phyloP scores from a whole-genome alignment of 2,329 filamentous ascomycete genomes.

The Diaporthe sp. region DNA sequence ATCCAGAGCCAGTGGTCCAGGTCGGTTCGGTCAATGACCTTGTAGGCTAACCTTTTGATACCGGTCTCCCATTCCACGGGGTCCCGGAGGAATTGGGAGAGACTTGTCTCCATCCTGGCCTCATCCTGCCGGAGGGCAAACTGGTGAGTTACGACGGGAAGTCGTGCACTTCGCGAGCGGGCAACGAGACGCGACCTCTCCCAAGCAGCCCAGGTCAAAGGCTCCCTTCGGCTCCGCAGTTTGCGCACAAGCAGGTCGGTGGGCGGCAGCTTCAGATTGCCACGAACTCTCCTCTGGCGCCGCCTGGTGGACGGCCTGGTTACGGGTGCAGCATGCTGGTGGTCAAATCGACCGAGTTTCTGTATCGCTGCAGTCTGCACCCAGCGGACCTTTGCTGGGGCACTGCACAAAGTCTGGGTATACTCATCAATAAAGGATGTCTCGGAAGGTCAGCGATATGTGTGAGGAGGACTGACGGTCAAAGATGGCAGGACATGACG shows the following conservation, averaged over 20 bases:
- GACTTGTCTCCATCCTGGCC: slow-evolving; percentile 38
- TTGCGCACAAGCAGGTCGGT: slow-evolving; percentile 27
- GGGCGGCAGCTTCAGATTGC: slow-evolving; percentile 19
- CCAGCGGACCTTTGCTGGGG: not conserved
- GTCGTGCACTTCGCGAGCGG: slow-evolving; percentile 42
- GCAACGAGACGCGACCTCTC: slow-evolving; percentile 37
- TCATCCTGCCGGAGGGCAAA: slow-evolving; percentile 43
- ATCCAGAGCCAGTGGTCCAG: slow-evolving; percentile 58
- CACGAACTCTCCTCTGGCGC: not conserved
- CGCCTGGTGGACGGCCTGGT: not conserved
- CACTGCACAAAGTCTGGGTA: not conserved
- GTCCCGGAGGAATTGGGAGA: slow-evolving; percentile 42
- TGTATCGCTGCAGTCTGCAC: not conserved
- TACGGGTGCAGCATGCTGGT: not conserved
- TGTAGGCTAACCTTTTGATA: slow-evolving; percentile 47
- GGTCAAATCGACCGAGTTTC: not conserved
- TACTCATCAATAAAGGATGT: not conserved
- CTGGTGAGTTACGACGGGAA: slow-evolving; percentile 45
- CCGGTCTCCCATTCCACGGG: slow-evolving; percentile 47
- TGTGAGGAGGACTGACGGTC: not conserved
- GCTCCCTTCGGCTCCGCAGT: not conserved
- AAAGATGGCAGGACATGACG: not conserved
- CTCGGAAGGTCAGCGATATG: not conserved
- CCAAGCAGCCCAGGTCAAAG: slow-evolving; percentile 31
- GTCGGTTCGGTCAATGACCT: slow-evolving; percentile 50